Conservation (phyloP, 805 yeast genomes). For the Dipodascus albidus region DNA sequence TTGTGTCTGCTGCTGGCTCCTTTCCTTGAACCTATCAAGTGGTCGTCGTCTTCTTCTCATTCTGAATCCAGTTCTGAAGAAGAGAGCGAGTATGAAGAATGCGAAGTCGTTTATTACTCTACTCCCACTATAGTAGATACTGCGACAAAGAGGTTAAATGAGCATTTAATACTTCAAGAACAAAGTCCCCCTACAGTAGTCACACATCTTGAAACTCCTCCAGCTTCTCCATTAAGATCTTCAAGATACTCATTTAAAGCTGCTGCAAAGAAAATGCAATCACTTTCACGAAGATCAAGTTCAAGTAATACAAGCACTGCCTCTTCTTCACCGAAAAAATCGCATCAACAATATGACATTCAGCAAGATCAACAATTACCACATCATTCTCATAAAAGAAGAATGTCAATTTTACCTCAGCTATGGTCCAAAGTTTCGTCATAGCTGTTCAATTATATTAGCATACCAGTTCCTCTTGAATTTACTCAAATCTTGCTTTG, state of each 20-base stretch:
- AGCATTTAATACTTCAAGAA: not conserved
- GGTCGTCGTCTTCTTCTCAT: slow-evolving; percentile 5
- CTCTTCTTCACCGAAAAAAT: not conserved
- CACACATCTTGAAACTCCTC: not conserved
- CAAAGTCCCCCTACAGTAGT: not conserved
- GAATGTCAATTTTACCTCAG: not conserved
- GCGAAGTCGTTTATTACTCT: not conserved
- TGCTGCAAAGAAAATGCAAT: not conserved
- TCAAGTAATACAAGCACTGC: not conserved
- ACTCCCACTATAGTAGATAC: too few relatives aligned
- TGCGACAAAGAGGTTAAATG: too few relatives aligned
- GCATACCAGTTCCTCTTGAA: not conserved
- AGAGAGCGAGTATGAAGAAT: not conserved
- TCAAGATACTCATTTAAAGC: not conserved
- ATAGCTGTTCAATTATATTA: not conserved
- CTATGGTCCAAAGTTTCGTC: not conserved
- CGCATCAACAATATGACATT: not conserved
- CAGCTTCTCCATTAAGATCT: not conserved
- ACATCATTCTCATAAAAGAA: not conserved
- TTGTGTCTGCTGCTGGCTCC: slow-evolving; percentile 58
- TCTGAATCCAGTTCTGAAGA: not conserved
- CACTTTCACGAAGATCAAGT: not conserved
- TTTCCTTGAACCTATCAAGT: slow-evolving; percentile 65
- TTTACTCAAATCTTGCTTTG: not conserved
- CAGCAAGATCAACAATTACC: not conserved